phyloP scores from a whole-genome alignment of 345 rosid genomes.

The Melastoma malabathricum region DNA sequence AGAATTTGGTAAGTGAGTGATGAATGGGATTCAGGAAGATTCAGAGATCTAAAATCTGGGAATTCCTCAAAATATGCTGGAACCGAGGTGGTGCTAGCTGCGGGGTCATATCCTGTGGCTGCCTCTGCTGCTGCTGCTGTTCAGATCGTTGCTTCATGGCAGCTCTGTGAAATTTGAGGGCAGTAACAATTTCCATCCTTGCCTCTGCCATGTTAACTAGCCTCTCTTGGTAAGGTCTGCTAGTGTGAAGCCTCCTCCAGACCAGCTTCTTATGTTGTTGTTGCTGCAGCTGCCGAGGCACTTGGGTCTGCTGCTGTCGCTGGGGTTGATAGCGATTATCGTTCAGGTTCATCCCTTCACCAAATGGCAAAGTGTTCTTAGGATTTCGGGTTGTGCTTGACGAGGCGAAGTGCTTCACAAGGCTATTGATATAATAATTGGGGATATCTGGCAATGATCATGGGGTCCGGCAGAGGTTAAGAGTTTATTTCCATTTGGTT shows the following conservation, averaged over 20 bases:
- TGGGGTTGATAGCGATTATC: conserved; percentile 12
- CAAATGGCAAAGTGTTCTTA: conserved; percentile 22
- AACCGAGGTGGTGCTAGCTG: conserved; percentile 11
- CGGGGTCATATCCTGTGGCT: too few relatives aligned
- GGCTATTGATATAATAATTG: conserved; percentile 60
- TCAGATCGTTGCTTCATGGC: conserved; percentile 67
- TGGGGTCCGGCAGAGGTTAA: conserved; percentile 10
- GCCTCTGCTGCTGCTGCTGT: conserved; percentile 25
- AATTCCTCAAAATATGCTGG: conserved; percentile 1
- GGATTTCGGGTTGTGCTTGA: conserved; percentile 40
- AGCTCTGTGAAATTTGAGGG: conserved; percentile 83
- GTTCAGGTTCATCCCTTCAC: too few relatives aligned
- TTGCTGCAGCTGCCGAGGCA: conserved; percentile 24
- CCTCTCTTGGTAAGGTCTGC: conserved; percentile 90
- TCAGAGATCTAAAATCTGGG: too few relatives aligned
- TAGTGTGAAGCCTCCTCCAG: conserved; percentile 89
- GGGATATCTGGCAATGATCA: conserved; percentile 36
- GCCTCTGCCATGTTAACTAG: conserved; percentile 98
- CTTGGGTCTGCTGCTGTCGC: conserved; percentile 10
- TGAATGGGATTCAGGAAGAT: background rate
- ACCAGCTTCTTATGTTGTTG: conserved; percentile 77
- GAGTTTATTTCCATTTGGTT: conserved; percentile 26
- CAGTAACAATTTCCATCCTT: conserved; percentile 90
- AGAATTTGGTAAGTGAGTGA: conserved; percentile 4
- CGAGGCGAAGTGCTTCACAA: conserved; percentile 61